These are phyloP conservation scores for Edaphochlamys debaryana DNA, from an alignment of 139 green algal species.

Conservation along the genomic window DNA sequence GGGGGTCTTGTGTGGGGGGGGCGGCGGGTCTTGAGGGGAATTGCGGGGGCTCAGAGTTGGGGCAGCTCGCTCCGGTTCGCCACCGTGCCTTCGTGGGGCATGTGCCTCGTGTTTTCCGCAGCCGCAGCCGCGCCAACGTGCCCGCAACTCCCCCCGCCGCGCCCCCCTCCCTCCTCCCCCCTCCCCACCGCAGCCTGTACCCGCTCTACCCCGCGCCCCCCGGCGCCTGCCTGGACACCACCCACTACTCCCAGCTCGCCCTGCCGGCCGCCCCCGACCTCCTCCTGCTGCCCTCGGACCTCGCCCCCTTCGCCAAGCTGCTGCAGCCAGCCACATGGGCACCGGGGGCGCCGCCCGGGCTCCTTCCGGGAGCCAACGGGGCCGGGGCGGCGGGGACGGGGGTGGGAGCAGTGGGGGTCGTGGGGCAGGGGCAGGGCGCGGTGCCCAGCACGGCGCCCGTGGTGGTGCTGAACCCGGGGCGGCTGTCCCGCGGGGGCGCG, in stretches of 20 bases:
- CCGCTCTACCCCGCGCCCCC: constrained; percentile 86
- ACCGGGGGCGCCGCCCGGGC: constrained; percentile 4
- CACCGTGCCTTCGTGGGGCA: no score
- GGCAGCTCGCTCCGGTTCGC: no score
- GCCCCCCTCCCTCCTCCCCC: not conserved
- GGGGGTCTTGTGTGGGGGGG: no score
- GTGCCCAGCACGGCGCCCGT: constrained; percentile 19
- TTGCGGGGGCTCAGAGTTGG: not conserved
- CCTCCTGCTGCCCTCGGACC: constrained; percentile 93
- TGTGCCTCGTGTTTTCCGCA: not conserved
- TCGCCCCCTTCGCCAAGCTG: constrained; percentile 91
- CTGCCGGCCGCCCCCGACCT: constrained; percentile 82
- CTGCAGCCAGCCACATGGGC: constrained; percentile 32
- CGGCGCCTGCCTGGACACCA: constrained; percentile 81
- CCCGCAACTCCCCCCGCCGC: not conserved
- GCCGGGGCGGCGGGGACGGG: not conserved
- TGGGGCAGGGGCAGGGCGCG: not conserved
- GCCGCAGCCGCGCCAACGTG: no score
- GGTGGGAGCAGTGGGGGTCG: no score
- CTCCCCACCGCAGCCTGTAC: constrained; percentile 77
- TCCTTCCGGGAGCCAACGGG: not conserved
- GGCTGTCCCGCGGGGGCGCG: constrained; percentile 74
- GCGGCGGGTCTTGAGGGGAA: no score
- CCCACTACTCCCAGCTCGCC: constrained; percentile 60
- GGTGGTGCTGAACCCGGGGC: constrained; percentile 85